These are phyloP conservation scores for Hyaloscypha hepaticicola DNA, from an alignment of 495 filamentous ascomycete species.

Conservation along the genomic window DNA sequence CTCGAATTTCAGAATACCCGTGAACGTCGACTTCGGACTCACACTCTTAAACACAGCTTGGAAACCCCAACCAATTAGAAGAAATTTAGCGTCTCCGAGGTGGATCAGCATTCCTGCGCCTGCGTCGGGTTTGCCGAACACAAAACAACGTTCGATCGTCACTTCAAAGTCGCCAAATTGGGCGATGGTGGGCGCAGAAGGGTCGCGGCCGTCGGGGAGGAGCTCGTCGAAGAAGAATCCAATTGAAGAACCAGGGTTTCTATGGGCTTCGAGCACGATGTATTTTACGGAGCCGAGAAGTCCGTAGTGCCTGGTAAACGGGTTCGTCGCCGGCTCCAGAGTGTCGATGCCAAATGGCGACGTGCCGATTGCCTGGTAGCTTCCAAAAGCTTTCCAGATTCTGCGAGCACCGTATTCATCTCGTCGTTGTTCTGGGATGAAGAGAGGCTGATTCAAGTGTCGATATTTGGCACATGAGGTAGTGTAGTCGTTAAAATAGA, in stretches of 20 bases:
- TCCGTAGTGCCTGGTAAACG: constrained; percentile 42
- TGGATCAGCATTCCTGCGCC: constrained; percentile 49
- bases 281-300: constrained; percentile 38
- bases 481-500: constrained; percentile 47
- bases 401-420: constrained; percentile 49
- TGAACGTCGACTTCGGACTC: constrained; percentile 37
- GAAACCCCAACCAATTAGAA: constrained; percentile 50
- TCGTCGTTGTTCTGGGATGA: constrained; percentile 51
- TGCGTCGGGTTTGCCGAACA: constrained; percentile 45
- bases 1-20: constrained; percentile 43
- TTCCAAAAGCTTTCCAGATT: constrained; percentile 45
- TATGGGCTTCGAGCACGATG: constrained; percentile 45
- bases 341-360: constrained; percentile 51
- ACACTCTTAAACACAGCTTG: constrained; percentile 38
- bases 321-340: constrained; percentile 25
- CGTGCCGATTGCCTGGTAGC: constrained; percentile 42
- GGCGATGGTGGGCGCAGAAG: constrained; percentile 2
- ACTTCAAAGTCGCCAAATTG: constrained; percentile 34
- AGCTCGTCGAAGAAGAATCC: constrained; percentile 51
- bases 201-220: constrained; percentile 18
- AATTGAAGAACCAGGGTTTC: constrained; percentile 35
- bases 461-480: constrained; percentile 43
- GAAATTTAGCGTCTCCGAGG: constrained; percentile 38
- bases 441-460: constrained; percentile 46
- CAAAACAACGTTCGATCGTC: constrained; percentile 45